These are phyloP conservation scores for Vigna radiata DNA, from an alignment of 306 rosid genomes.

Conservation along the genomic window DNA sequence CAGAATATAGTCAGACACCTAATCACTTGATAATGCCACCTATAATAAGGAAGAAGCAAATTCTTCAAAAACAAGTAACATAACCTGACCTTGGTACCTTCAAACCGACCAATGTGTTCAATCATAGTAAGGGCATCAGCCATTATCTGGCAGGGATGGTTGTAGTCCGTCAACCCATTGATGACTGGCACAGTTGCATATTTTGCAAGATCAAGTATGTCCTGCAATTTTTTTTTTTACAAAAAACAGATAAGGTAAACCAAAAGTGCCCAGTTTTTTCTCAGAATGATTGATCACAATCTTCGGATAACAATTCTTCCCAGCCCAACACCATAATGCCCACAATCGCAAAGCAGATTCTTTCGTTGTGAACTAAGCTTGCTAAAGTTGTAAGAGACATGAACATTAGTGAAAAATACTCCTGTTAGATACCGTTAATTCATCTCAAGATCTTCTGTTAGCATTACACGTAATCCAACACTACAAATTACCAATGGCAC, in stretches of 20 bases:
- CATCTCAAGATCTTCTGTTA: constrained; percentile 27
- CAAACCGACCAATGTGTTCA: constrained; percentile 83
- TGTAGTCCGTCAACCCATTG: constrained; percentile 97
- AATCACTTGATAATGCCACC: constrained; percentile 30
- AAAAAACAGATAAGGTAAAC: constrained; percentile 27
- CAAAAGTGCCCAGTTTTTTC: not conserved
- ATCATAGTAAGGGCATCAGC: constrained; percentile 97
- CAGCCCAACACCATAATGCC: not conserved
- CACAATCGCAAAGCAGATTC: constrained; percentile 13
- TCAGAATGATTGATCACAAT: constrained; percentile 9
- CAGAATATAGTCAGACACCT: constrained; percentile 32
- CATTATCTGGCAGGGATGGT: constrained; percentile 97
- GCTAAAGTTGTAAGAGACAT: constrained; percentile 9
- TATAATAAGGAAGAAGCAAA: constrained; percentile 31
- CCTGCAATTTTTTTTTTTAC: constrained; percentile 53
- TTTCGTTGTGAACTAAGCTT: constrained; percentile 4
- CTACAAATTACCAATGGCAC: not conserved
- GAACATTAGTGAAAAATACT: not conserved
- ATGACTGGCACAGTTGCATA: constrained; percentile 84
- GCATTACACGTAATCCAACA: constrained; percentile 22
- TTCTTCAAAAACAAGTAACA: constrained; percentile 39
- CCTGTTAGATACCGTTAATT: not conserved
- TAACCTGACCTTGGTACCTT: constrained; percentile 85
- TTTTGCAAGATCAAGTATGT: constrained; percentile 90
- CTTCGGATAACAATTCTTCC: constrained; percentile 14